Conservation (phyloP, 768 basidiomycete species). For the Naganishia kalamii region DNA sequence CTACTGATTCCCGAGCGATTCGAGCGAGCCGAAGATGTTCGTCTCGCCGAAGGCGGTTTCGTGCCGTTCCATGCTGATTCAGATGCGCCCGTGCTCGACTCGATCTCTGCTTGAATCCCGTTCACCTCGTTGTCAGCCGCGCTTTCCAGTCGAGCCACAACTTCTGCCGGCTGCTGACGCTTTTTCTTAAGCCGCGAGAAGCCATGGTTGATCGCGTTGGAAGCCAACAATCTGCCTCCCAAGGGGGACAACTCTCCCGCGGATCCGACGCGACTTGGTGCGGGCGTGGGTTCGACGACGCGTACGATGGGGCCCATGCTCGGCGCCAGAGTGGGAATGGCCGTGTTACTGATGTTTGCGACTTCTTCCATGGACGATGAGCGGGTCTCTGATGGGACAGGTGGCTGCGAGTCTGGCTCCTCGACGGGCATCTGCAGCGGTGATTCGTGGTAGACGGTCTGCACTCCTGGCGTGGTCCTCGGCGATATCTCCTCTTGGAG, state of each 20-base stretch:
- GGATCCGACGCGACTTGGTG: slow-evolving; percentile 41
- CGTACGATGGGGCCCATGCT: slow-evolving; percentile 18
- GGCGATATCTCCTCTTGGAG: slow-evolving; percentile 3
- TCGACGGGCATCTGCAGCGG: neutral
- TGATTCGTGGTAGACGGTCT: neutral
- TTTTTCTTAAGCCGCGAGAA: neutral
- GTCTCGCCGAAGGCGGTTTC: neutral
- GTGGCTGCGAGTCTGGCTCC: neutral
- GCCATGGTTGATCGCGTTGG: slow-evolving; percentile 22
- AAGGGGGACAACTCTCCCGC: neutral
- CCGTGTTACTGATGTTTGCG: neutral
- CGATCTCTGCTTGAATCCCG: neutral
- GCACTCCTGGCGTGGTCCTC: neutral
- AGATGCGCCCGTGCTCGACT: neutral
- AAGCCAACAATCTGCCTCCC: slow-evolving; percentile 31
- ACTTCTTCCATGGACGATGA: neutral
- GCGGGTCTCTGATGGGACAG: no score
- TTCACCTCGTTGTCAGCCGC: neutral
- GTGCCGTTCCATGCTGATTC: neutral
- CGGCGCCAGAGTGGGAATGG: neutral
- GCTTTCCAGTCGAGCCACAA: neutral
- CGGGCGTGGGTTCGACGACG: slow-evolving; percentile 44
- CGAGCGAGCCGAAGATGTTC: slow-evolving; percentile 2
- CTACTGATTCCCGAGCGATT: neutral
- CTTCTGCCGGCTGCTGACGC: neutral